Evolutionary conservation across 306 rosid genomes (phyloP), one percentile per base, ranked within the genome.

Genomic region (Ceratonia siliqua): DNA sequence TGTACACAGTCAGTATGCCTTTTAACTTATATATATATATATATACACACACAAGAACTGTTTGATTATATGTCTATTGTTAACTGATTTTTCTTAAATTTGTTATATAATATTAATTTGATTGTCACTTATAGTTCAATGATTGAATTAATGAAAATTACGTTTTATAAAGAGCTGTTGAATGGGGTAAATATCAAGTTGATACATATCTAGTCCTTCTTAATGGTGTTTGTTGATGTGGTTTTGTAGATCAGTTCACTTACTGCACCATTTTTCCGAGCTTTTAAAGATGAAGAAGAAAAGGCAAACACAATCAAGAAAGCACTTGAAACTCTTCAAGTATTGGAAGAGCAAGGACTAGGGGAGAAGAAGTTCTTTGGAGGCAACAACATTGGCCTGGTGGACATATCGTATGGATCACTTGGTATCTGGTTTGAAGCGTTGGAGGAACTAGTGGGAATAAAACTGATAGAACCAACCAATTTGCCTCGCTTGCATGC

Each of bases 331-430:
- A 21, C 63, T 45, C 71, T 77, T n/a, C 5, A 32, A 53, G 38
- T 79, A 22, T 21, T 73, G 8, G 85, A 82, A 46, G 76, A 39
- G 58, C 74, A 72, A 43, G 65, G 55, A 15, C 72, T 82, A 3
- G 66, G 56, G 2, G 39, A 61, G 43, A 74, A 74, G 50, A 68
- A 38, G 20, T 74, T 62, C 33, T 81, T 69, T 20, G 50, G 73
- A 3, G 81, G 77, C 8, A 32, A 76, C 33, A 8, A 6, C 4
- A 46, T 81, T 35, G 71, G 71, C 14, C 18, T 81, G 1, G 75
- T 71, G 33, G 78, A 81, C 71, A 46, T 81, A 55, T 57, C 81
- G 6, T 70, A 25, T 65, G 85, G 82, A 36, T 2, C 32, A 11
- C 27, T 81, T 49, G 24, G 48, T 54, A 49, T 36, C 24, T 81